Base-by-base conservation (phyloP, 1,284 basidiomycete genomes). In the Mycena sp. region DNA sequence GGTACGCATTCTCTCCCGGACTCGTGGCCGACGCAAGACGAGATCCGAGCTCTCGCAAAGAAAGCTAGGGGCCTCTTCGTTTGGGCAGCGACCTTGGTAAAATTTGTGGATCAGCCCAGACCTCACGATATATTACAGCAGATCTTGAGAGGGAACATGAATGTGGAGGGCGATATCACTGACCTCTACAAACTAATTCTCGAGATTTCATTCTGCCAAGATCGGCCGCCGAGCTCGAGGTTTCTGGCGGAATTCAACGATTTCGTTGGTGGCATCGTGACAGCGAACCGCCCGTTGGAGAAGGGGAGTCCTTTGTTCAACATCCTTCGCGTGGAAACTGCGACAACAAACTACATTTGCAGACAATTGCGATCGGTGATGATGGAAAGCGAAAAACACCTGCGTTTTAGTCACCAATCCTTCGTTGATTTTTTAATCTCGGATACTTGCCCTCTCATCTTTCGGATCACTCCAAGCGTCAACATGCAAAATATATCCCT, bases 391-490 rank as follows among this genome's bases (percentile, higher is more conserved):
- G 58, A 53, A 6, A 61, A 65, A 29, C 26, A 58, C 17, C 64
- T 72, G 28, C 58, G 59, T 4, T 72, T 72, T 56, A 67, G 43
- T 26, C 74, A 74, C 32, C 64, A 68, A 30, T 74, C 74, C 10
- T 73, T 73, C 52, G 65, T 70, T 35, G 74, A 76, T 16, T 76
- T 75, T 58, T 54, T 76, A 29, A 43, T 69, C 1, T 66, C 63
- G 5, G 29, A 65, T 6, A 49, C 50, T 25, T 72, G 72, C 30
- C 68, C 67, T 1, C 5, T 6, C 2, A 9, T 4, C 2, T 79
- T 73, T 52, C 52, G 68, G 21, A 71, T 76, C 26, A 64, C 69
- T 17, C 51, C 38, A 2, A 19, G 17, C 1, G 30, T 29, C 6
- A 58, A 64, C 11, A 66, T 71, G 19, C 43, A 43, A 6, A 57